phyloP scores from a whole-genome alignment of 352 stramenopile species.

The Phytophthora sp. region DNA sequence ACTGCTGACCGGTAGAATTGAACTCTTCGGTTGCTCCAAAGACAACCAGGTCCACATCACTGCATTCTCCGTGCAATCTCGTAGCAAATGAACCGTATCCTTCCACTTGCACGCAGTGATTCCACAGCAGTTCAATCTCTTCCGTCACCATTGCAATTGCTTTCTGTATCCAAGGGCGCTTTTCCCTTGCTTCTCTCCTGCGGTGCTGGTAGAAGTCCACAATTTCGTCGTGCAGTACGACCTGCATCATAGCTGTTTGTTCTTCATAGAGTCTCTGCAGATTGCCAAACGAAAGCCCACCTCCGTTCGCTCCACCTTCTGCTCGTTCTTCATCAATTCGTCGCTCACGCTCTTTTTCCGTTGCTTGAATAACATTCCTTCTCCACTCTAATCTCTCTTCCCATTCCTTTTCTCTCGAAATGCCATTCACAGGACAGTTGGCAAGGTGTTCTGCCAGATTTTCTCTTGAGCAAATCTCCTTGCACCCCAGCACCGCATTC shows the following conservation, averaged over 20 bases:
- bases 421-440: constrained; percentile 69
- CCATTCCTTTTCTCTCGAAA: constrained; percentile 80
- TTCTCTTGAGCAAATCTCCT: constrained; percentile 77
- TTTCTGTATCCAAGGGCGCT: constrained; percentile 50
- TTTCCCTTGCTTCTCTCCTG: constrained; percentile 39
- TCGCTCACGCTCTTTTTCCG: constrained; percentile 71
- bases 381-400: constrained; percentile 75
- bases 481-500: constrained; percentile 82
- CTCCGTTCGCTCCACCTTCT: constrained; percentile 27
- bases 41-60: constrained; percentile 84
- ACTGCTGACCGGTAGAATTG: constrained; percentile 58
- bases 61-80: constrained; percentile 61
- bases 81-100: constrained; percentile 81
- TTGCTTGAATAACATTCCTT: constrained; percentile 72
- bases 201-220: constrained; percentile 61
- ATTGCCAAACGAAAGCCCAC: constrained; percentile 61
- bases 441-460: constrained; percentile 69
- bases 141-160: constrained; percentile 55
- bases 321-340: constrained; percentile 65
- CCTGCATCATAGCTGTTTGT: constrained; percentile 78
- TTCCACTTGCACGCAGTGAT: constrained; percentile 54
- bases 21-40: constrained; percentile 64
- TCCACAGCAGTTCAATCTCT: constrained; percentile 58
- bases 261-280: constrained; percentile 84
- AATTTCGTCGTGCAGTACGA: constrained; percentile 83